Percentiles rank a stretch among this genome's conserved stretches.
phyloP scores from a whole-genome alignment of 331 rosid genomes.

The Cydonia oblonga region DNA sequence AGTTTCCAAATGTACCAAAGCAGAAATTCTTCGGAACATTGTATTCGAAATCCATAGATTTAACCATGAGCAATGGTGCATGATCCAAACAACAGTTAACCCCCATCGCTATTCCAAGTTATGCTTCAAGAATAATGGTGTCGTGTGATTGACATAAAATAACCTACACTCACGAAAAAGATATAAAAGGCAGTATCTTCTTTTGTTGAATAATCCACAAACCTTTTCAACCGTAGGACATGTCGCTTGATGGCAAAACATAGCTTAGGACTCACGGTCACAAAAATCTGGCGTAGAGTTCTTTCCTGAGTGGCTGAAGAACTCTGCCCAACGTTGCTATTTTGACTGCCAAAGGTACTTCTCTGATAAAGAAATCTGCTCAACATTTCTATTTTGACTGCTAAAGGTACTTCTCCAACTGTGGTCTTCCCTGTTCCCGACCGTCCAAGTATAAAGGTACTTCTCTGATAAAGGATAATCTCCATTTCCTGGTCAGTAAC shows the following conservation, averaged over 20 bases:
- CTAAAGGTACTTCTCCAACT: too few relatives aligned
- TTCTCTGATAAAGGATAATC: constrained; percentile 31
- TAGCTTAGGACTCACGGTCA: constrained; percentile 51
- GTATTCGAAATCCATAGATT: too few relatives aligned
- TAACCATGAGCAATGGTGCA: too few relatives aligned
- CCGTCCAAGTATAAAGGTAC: constrained; percentile 51
- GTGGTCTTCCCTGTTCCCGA: constrained; percentile 71
- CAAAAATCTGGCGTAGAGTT: constrained; percentile 45
- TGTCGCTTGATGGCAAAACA: constrained; percentile 50
- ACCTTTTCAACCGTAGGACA: constrained; percentile 47
- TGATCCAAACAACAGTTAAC: too few relatives aligned
- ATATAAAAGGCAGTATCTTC: too few relatives aligned
- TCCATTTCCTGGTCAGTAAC: constrained; percentile 43
- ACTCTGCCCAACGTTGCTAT: constrained; percentile 3
- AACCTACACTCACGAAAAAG: too few relatives aligned
- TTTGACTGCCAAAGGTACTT: constrained; percentile 44
- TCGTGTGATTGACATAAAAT: too few relatives aligned
- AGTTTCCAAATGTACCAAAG: too few relatives aligned
- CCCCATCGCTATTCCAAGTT: too few relatives aligned
- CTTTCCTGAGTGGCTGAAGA: neutral
- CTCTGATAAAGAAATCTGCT: constrained; percentile 19
- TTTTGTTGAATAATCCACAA: neutral
- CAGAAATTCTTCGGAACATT: too few relatives aligned
- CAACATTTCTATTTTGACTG: neutral
- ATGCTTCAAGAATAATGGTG: too few relatives aligned